Percentiles rank a stretch among this genome's conserved stretches.
These are phyloP conservation scores for Leccinum variicolor DNA, from an alignment of 768 basidiomycete species.

Conservation along the genomic window DNA sequence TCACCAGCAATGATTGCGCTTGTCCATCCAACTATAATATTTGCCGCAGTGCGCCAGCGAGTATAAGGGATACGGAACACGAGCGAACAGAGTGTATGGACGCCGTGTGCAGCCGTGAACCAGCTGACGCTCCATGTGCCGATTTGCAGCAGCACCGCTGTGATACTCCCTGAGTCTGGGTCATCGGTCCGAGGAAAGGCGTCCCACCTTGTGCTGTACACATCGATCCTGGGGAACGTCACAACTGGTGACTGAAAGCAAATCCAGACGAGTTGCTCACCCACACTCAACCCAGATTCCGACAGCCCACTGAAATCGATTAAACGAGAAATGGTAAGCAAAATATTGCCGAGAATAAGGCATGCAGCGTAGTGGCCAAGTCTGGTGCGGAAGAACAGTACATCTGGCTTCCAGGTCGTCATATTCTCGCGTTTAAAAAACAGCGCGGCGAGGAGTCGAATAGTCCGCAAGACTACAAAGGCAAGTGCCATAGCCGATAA, in stretches of 20 bases:
- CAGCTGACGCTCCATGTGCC: constrained; percentile 43
- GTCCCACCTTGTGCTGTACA: constrained; percentile 61
- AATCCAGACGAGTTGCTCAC: constrained; percentile 29
- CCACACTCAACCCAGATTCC: constrained; percentile 43
- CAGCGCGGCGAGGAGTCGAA: constrained; percentile 43
- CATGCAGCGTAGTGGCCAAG: constrained; percentile 67
- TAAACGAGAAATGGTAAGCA: constrained; percentile 51
- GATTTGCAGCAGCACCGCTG: constrained; percentile 58
- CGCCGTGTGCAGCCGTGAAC: constrained; percentile 55
- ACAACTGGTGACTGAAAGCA: constrained; percentile 1
- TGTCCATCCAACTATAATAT: constrained; percentile 54
- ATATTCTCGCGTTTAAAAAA: constrained; percentile 26
- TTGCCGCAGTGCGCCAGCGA: constrained; percentile 40
- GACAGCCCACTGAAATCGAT: constrained; percentile 51
- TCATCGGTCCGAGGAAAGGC: background rate
- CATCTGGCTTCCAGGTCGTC: constrained; percentile 38
- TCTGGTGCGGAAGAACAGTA: constrained; percentile 67
- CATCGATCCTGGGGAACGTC: constrained; percentile 34
- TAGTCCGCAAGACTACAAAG: constrained; percentile 45
- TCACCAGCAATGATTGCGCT: constrained; percentile 48
- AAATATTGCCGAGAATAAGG: constrained; percentile 56
- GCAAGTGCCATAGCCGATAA: constrained; percentile 52
- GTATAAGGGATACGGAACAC: constrained; percentile 55
- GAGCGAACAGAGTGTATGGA: constrained; percentile 68
- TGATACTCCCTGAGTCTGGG: background rate